Evolutionary conservation across 2,329 filamentous ascomycete genomes (phyloP), one percentile per base, ranked within the genome.

Genomic region (Hymenoscyphus repandus): DNA sequence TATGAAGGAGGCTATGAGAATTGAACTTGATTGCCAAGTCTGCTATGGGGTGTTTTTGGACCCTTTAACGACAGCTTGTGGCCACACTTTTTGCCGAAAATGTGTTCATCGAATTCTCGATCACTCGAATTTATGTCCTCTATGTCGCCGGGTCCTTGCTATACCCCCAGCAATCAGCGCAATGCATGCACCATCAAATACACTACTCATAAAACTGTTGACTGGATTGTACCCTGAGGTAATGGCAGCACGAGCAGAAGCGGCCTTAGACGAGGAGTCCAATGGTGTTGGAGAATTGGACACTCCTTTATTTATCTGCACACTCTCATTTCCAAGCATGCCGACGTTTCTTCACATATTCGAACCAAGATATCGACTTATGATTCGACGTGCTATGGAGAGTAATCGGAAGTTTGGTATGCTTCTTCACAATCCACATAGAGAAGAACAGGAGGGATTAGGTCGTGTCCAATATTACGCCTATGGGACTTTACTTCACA

Each of bases 261-360:
- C 76, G 6, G 70, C 81, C 1, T 73, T 74, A 3, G 69, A 74
- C 2, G 85, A 88, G 58, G 79, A 83, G 48, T 72, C 77, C 30
- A 72, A 74, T 9, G 74, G 74, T 1, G 68, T 75, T 41, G 76
- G 77, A 3, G 80, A 82, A 9, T 73, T 81, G 15, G 78, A 83
- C 33, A 78, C 85, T 3, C 80, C 88, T 0, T 72, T 96, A 0
- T 96, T 96, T 59, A 79, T 95, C 31, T 93, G 88, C 68, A 90
- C 89, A 0, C 69, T 95, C 7, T 80, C 88, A 0, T 92, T 93
- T 59, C 91, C 91, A 1, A 75, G 77, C 1, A 90, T 92, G 80
- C 89, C 86, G 0, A 91, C 88, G 0, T 93, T 93, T 59, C 72
- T 96, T 2, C 88, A 95, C 61, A 80, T 96, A n/a, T 96, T 95